Evolutionary conservation across 148 eudicot species (phyloP).

Genomic region (Fagopyrum tataricum): DNA sequence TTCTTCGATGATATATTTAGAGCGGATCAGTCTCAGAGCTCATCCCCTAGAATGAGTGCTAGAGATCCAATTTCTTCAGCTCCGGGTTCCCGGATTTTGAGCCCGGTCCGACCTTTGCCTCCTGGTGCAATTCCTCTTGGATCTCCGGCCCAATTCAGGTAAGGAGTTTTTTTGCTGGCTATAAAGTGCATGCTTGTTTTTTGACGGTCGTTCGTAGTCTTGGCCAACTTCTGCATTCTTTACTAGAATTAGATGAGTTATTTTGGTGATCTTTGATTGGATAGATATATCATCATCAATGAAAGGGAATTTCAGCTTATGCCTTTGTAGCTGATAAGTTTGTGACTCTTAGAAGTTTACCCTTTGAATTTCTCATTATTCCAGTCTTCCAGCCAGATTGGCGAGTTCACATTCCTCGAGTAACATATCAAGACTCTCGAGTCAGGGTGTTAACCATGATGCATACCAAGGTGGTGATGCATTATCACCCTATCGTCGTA

Average conservation of each 20-base stretch:
- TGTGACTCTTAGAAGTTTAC: background rate
- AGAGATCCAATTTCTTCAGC: conserved; percentile 34
- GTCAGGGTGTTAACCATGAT: conserved; percentile 26
- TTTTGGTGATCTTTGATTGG: too few relatives aligned
- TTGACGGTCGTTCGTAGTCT: too few relatives aligned
- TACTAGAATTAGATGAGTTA: background rate
- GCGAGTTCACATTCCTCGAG: conserved; percentile 37
- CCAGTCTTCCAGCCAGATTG: conserved; percentile 60
- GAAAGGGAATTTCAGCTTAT: background rate
- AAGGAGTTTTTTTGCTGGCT: background rate
- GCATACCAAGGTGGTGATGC: conserved; percentile 15
- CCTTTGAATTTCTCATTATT: conserved; percentile 14
- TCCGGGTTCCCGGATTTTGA: conserved; percentile 53
- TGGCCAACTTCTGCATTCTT: background rate
- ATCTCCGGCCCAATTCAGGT: conserved; percentile 66
- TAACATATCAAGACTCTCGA: conserved; percentile 36
- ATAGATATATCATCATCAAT: background rate
- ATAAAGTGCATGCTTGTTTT: too few relatives aligned
- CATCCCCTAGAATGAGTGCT: conserved; percentile 43
- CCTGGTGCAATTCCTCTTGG: conserved; percentile 34
- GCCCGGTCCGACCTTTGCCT: conserved; percentile 44
- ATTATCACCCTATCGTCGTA: conserved; percentile 23
- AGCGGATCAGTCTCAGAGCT: conserved; percentile 49
- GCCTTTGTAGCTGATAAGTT: background rate
- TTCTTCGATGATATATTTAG: conserved; percentile 79